These are phyloP conservation scores for Tilletiopsis washingtonensis DNA, from an alignment of 1,284 basidiomycete genomes.

Conservation along the genomic window DNA sequence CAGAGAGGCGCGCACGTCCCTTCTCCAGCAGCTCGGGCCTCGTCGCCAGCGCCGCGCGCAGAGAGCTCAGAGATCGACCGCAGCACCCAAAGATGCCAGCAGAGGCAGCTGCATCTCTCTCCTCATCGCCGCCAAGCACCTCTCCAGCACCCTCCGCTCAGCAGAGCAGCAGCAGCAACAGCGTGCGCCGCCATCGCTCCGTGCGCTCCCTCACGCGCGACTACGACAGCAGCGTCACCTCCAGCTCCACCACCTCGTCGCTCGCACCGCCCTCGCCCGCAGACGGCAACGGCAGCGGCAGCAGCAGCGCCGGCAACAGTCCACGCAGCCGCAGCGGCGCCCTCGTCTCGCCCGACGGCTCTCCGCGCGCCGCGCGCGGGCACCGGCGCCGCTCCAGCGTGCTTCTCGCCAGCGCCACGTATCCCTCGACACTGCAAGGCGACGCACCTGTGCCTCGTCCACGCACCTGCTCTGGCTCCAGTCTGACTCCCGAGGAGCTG, in stretches of 20 bases:
- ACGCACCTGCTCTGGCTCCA: not conserved
- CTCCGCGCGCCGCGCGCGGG: not conserved
- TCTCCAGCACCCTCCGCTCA: too few species aligned
- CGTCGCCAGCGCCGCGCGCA: too few species aligned
- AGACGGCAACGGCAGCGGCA: not conserved
- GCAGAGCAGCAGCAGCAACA: not conserved
- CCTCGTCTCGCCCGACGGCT: too few species aligned
- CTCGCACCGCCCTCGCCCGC: not conserved
- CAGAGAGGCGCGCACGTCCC: too few species aligned
- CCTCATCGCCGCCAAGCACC: too few species aligned
- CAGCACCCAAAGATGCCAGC: too few species aligned
- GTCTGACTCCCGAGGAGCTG: not conserved
- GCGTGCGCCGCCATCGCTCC: constrained; percentile 2
- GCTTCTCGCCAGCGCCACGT: not conserved
- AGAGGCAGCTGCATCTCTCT: too few species aligned
- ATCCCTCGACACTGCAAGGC: not conserved
- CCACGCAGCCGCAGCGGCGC: not conserved
- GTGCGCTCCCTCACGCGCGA: constrained; percentile 8
- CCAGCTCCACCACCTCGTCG: not conserved
- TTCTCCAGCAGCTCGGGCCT: too few species aligned
- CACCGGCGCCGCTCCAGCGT: not conserved
- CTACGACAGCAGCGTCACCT: constrained; percentile 1
- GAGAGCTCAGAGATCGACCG: too few species aligned
- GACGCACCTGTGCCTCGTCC: too few species aligned
- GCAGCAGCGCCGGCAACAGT: not conserved